Evolutionary conservation across 176 grass and related monocot genomes (phyloP).

Genomic region (Microstegium vimineum): DNA sequence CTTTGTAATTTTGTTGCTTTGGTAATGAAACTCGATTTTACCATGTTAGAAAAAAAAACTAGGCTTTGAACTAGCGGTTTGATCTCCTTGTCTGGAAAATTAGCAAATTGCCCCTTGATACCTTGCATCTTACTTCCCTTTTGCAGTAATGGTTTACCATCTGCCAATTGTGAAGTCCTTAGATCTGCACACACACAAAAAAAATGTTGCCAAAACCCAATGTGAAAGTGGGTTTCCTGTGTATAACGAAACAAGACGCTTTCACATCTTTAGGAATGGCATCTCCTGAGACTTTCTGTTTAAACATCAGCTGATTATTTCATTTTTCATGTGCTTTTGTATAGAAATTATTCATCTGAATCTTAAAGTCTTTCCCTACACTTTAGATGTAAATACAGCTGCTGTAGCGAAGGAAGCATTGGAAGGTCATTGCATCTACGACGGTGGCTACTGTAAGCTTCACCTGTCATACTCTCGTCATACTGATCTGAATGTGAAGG

Average conservation of each 20-base stretch:
- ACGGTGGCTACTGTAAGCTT: conserved; percentile 99
- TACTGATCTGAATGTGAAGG: conserved; percentile 99
- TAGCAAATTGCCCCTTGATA: neutral
- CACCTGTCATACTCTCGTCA: conserved; percentile 99
- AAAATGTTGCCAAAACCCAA: neutral
- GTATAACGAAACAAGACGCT: neutral
- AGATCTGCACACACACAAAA: neutral
- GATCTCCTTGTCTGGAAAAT: neutral
- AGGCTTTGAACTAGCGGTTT: neutral
- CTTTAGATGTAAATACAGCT: conserved; percentile 73
- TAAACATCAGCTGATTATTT: neutral
- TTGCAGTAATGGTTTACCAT: neutral
- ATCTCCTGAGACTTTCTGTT: neutral
- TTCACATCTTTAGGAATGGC: neutral
- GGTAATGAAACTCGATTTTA: neutral
- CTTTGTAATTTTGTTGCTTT: neutral
- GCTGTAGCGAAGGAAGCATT: conserved; percentile 83
- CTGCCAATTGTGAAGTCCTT: neutral
- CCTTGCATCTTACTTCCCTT: neutral
- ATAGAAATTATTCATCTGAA: neutral
- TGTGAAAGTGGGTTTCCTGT: neutral
- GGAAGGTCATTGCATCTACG: conserved; percentile 98
- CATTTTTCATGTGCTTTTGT: neutral
- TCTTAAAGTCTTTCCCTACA: conserved; percentile 22
- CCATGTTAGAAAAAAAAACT: neutral